Base-by-base conservation (phyloP, 768 basidiomycete genomes). In the Boletus sp. region DNA sequence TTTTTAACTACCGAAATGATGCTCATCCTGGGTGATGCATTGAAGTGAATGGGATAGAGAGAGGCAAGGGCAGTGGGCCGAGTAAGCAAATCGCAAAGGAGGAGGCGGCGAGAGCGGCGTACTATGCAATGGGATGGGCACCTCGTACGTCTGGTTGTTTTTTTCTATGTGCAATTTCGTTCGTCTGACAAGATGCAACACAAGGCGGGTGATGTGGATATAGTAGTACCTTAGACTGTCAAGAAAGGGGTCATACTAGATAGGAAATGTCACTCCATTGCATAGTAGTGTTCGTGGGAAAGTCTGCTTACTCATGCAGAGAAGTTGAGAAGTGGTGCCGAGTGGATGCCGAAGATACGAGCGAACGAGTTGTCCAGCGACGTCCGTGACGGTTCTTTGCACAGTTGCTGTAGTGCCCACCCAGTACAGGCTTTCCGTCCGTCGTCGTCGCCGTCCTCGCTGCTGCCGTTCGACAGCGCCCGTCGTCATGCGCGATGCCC, bases 21-120 rank as follows among this genome's bases (percentile, higher is more conserved):
- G 49, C 45, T 55, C 14, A 58, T 20, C 15, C 47, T 49, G 56
- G 44, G 46, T 41, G 33, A 11, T 2, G 50, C 60, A 37, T 44
- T 39, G 10, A 65, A 90, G 90, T 89, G 50, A 86, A 90, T 62
- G 87, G 86, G 2, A 82, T 88, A 56, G 75, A 75, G 64, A 88
- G 84, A 64, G 89, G 89, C 11, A 71, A 76, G 48, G 90, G 89
- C 2, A 70, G 67, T n/a, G 87, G 87, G 30, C 75, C 77, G 51
- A 87, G 77, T 69, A 91, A 91, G 70, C 89, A 91, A 65, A 71
- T 82, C 2, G 89, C 89, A 7, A 91, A 90, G 69, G 89, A 91
- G 64, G 85, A 86, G 54, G 89, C 89, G 0, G 89, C 89, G 17
- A 78, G 81, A 55, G 76, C 83, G 62, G 89, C 89, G 9, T 89